Evolutionary conservation across 2,329 filamentous ascomycete genomes (phyloP), one percentile per base, ranked within the genome.

Genomic region (Neodidymelliopsis sp.): DNA sequence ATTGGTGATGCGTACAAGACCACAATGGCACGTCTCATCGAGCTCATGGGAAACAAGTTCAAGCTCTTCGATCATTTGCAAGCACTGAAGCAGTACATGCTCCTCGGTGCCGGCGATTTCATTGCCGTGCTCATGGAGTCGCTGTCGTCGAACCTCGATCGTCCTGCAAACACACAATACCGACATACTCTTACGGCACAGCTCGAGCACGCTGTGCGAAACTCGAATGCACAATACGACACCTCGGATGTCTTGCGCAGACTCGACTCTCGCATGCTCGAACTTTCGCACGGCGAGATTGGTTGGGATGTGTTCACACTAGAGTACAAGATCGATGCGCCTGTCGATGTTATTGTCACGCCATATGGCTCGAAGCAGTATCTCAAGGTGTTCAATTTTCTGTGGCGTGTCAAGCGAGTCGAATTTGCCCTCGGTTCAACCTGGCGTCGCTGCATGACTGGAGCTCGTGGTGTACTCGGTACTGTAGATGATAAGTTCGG

Each of bases 231-330:
- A 6, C 95, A 99, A 72, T 96, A 91, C 69, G 94, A 99, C 73
- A 89, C 89, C 4, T 84, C 90, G 1, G 95, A 99, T 67, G 92
- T 99, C 4, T 83, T 99, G 20, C 86, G 91, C 4, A 85, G 94
- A 9, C 82, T 99, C 3, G 94, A 99, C 73, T 93, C 94, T n/a
- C 89, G 95, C 54, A 97, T 99, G 93, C 82, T 99, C 29, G 93
- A 97, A 75, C 82, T 97, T 5, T 95, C 89, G 7, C 92, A 97
- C 63, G 94, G 94, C 40, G 94, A 99, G 65, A 97, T 97, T 42
- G 94, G 94, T 38, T 99, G 94, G 94, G 94, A 99, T 69, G 96
- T 95, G 69, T 99, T 99, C 75, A 99, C 94, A 0, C 84, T 99
- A 7, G 95, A 99, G 71, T 99, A 99, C 77, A 97, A 97, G 72